A percentile compares a stretch with the other conserved stretches of the same genome.
Conservation (phyloP, 441 rosid genomes). For the Mallotus repandus region DNA sequence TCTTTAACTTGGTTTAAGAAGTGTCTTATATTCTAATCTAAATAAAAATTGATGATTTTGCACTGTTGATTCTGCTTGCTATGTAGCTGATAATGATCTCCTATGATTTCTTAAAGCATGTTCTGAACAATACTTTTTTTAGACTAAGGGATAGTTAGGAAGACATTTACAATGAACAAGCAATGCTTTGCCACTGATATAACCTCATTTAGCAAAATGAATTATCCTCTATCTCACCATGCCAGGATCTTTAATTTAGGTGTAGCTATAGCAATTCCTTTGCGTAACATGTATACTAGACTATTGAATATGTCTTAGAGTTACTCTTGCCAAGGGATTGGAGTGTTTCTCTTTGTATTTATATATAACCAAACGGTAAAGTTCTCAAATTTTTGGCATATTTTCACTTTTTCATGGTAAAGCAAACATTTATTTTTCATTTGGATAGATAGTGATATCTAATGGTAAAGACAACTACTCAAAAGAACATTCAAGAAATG, state of each 20-base stretch:
- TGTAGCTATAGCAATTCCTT: slow-evolving; percentile 71
- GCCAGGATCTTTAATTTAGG: slow-evolving; percentile 67
- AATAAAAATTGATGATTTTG: slow-evolving; percentile 23
- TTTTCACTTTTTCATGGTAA: no score
- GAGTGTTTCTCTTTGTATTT: no score
- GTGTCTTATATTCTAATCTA: slow-evolving; percentile 22
- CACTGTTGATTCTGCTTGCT: slow-evolving; percentile 27
- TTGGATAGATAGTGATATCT: no score
- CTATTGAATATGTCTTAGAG: slow-evolving; percentile 54
- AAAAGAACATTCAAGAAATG: no score
- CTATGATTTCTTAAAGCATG: slow-evolving; percentile 4
- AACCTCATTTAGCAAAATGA: slow-evolving; percentile 49
- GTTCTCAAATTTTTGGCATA: no score
- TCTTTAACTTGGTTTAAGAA: background rate
- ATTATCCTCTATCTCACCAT: slow-evolving; percentile 81
- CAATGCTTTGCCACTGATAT: slow-evolving; percentile 59
- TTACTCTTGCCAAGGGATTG: slow-evolving; percentile 70
- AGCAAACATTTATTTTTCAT: no score
- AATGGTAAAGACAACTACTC: no score
- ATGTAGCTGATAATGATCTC: background rate
- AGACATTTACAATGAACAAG: slow-evolving; percentile 49
- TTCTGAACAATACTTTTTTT: slow-evolving; percentile 58
- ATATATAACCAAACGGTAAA: no score
- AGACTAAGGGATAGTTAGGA: slow-evolving; percentile 76
- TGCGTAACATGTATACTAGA: slow-evolving; percentile 42